Conservation (phyloP, 139 green algal genomes). For the Spirogloea muscicola region DNA sequence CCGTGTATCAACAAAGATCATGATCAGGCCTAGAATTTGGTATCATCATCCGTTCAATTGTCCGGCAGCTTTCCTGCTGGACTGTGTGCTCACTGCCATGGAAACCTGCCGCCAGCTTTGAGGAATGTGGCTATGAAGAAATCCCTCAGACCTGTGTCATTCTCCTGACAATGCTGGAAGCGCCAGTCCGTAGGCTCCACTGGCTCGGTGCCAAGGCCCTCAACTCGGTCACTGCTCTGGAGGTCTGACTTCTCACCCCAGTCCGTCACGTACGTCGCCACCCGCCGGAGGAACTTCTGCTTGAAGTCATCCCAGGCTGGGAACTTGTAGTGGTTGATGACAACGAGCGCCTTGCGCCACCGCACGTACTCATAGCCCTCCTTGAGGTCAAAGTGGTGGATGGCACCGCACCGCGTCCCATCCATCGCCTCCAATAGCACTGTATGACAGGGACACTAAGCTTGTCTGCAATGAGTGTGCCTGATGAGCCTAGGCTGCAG, state of each 20-base stretch:
- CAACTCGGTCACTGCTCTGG: background rate
- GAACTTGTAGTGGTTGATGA: conserved; percentile 39
- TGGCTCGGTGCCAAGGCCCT: conserved; percentile 2
- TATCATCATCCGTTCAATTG: no score
- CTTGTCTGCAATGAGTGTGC: no score
- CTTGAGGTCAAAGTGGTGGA: conserved; percentile 20
- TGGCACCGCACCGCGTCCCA: background rate
- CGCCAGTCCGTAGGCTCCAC: conserved; percentile 17
- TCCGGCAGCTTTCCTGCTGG: no score
- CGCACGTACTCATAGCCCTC: background rate
- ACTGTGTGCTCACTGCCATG: no score
- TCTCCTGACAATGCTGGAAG: conserved; percentile 1
- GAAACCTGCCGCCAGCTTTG: no score
- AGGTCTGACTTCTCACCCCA: background rate
- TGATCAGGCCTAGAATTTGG: no score
- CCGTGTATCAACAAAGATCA: no score
- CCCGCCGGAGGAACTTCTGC: conserved; percentile 7
- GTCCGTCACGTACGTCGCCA: conserved; percentile 20
- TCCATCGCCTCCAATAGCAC: background rate
- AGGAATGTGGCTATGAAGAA: no score
- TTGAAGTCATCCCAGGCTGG: conserved; percentile 25
- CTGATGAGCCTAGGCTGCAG: no score
- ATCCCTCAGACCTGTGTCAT: conserved; percentile 11
- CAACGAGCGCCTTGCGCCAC: background rate
- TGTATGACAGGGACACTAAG: no score